Conservation (phyloP, 2,329 filamentous ascomycete genomes). For the Pezicula neosporulosa region DNA sequence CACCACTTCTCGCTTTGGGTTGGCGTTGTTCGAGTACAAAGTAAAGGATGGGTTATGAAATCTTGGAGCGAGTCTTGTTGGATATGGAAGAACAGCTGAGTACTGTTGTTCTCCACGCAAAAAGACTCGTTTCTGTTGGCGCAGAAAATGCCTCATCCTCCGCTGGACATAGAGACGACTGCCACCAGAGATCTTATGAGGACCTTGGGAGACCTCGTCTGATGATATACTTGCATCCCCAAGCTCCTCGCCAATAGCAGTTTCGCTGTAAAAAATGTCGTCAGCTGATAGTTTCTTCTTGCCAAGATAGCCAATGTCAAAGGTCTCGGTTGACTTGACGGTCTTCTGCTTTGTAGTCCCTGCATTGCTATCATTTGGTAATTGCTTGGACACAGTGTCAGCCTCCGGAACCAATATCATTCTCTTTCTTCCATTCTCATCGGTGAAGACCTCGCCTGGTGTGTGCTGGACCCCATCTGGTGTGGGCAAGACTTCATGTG, state of each 20-base stretch:
- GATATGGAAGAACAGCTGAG: conserved; percentile 25
- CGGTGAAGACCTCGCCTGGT: conserved; percentile 14
- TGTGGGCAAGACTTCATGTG: too few relatives aligned
- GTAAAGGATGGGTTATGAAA: conserved; percentile 29
- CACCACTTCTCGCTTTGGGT: conserved; percentile 23
- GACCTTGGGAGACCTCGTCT: conserved; percentile 18
- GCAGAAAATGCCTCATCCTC: conserved; percentile 38
- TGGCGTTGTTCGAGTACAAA: conserved; percentile 17
- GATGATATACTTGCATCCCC: conserved; percentile 18
- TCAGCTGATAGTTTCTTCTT: conserved; percentile 32
- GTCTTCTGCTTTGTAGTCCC: conserved; percentile 1
- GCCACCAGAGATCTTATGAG: conserved; percentile 34
- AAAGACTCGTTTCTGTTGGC: conserved; percentile 11
- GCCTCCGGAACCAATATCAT: conserved; percentile 12
- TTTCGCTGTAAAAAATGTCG: conserved; percentile 36
- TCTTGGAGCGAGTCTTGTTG: conserved; percentile 15
- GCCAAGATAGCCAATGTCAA: conserved; percentile 32
- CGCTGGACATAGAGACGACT: conserved; percentile 40
- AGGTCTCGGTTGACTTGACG: conserved; percentile 1
- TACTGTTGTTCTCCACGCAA: conserved; percentile 12
- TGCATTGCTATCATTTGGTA: neutral
- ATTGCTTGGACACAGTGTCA: neutral
- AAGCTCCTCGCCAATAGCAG: conserved; percentile 24
- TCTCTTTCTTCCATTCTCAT: conserved; percentile 17
- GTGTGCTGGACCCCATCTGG: too few relatives aligned